A percentile compares a stretch with the other conserved stretches of the same genome.
These are phyloP conservation scores for Ensete glaucum DNA, from an alignment of 176 grass and related monocot species.

Conservation along the genomic window DNA sequence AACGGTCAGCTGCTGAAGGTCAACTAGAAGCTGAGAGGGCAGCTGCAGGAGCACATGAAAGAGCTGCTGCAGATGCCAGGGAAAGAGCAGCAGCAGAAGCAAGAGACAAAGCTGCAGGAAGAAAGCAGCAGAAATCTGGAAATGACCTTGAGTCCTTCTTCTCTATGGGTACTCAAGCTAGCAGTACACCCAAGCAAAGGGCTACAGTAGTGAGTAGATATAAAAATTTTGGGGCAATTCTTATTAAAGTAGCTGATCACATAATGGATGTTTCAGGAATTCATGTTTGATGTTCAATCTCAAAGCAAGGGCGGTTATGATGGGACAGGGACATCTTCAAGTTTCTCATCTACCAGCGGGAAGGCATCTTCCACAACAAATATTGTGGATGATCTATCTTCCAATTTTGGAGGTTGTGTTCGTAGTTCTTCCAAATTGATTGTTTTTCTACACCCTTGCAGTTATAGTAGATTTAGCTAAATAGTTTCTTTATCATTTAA, in stretches of 20 bases:
- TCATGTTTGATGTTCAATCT: slow-evolving; percentile 57
- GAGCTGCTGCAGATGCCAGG: too few relatives aligned
- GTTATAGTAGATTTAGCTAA: slow-evolving; percentile 22
- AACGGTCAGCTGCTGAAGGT: slow-evolving; percentile 16
- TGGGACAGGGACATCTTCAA: slow-evolving; percentile 30
- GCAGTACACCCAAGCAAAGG: background rate
- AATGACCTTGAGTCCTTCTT: slow-evolving; percentile 4
- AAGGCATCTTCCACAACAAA: slow-evolving; percentile 82
- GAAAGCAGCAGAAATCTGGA: too few relatives aligned
- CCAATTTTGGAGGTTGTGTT: slow-evolving; percentile 82
- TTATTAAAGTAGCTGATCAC: slow-evolving; percentile 1
- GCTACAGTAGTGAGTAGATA: background rate
- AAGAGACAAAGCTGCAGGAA: too few relatives aligned
- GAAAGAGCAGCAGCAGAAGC: too few relatives aligned
- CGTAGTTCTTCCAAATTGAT: background rate
- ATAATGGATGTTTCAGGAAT: slow-evolving; percentile 52
- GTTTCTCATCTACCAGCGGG: slow-evolving; percentile 43
- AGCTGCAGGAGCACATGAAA: background rate
- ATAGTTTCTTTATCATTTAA: background rate
- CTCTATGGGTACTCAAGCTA: background rate
- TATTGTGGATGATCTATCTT: slow-evolving; percentile 78
- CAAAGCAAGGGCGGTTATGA: slow-evolving; percentile 29
- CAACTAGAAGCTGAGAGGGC: slow-evolving; percentile 17
- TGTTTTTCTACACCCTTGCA: background rate
- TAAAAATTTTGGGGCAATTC: slow-evolving; percentile 1